Evolutionary conservation across 2,329 filamentous ascomycete genomes (phyloP), one percentile per base, ranked within the genome.

Genomic region (Scortechinia acanthostroma): DNA sequence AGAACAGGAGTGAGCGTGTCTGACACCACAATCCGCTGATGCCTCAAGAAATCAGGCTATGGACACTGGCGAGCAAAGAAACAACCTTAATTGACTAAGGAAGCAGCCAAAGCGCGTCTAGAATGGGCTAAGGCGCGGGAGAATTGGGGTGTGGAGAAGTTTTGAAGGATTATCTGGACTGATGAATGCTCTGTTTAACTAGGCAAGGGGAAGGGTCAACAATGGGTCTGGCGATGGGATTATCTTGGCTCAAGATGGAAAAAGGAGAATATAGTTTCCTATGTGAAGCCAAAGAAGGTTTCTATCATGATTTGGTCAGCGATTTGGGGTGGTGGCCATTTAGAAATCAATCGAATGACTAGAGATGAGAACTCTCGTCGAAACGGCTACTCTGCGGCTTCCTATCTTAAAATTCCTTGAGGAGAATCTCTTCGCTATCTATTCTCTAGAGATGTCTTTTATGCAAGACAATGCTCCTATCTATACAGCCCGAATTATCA

Each of bases 61-160:
- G 25, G 25, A 10, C 25, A 30, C 25, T 52, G 44, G 50, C 21
- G 43, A 15, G 44, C 40, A 14, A 48, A 51, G 28, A 17, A 30
- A 43, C 28, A 45, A 14, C 47, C 33, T 2, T n/a, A 42, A n/a
- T 33, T 52, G 15, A 50, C 45, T 28, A 16, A 19, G 6, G 48
- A 49, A 15, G 42, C 46, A 30, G 43, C 42, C 13, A 42, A 37
- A 21, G 23, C 43, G 17, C 10, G 48, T 20, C 45, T 52, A 3
- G 40, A 42, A 22, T 53, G 43, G 42, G 49, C 46, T 42, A 22
- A 35, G 22, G 42, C 16, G 28, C 45, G 49, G 13, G 15, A 43
- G 15, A 1, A 47, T 43, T 53, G 47, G 45, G 49, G 40, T 4
- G 21, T 23, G 4, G 25, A 30, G 25, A 6, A 30, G 25, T 30